Conservation (phyloP, 2,329 filamentous ascomycete genomes). For the Periconia macrospinosa region DNA sequence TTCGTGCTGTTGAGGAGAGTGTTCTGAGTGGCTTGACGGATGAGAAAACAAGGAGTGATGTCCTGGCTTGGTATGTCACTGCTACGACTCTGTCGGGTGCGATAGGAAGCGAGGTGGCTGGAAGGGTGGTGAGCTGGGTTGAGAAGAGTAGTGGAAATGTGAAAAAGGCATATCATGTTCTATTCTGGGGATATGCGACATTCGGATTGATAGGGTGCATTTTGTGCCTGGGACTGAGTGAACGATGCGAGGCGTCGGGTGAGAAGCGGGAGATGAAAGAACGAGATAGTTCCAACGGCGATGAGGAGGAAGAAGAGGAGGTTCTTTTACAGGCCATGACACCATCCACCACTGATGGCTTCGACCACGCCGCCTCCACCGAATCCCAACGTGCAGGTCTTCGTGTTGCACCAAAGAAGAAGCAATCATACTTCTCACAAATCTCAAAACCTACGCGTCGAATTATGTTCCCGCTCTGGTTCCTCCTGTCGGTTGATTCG, state of each 20-base stretch:
- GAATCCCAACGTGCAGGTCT: not conserved
- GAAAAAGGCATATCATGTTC: conserved; percentile 41
- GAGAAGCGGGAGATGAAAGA: conserved; percentile 32
- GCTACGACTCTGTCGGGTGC: conserved; percentile 40
- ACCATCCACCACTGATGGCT: conserved; percentile 30
- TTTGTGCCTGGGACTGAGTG: conserved; percentile 44
- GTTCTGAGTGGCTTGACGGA: conserved; percentile 41
- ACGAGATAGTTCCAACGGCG: conserved; percentile 11
- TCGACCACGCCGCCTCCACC: conserved; percentile 21
- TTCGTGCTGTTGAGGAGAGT: conserved; percentile 40
- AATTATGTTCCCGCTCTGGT: conserved; percentile 67
- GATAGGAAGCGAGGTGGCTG: conserved; percentile 38
- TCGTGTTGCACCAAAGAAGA: conserved; percentile 15
- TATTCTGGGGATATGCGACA: conserved; percentile 49
- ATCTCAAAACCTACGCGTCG: conserved; percentile 61
- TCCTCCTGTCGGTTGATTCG: conserved; percentile 65
- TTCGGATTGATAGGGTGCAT: conserved; percentile 45
- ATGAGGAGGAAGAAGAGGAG: conserved; percentile 34
- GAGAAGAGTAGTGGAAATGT: conserved; percentile 41
- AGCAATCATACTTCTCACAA: conserved; percentile 48
- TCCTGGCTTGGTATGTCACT: conserved; percentile 45
- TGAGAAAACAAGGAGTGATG: conserved; percentile 39
- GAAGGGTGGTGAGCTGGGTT: conserved; percentile 45
- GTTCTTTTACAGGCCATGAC: conserved; percentile 37
- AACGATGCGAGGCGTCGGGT: conserved; percentile 44